phyloP scores from a whole-genome alignment of 495 filamentous ascomycete species.

The Penicilliopsis zonata region DNA sequence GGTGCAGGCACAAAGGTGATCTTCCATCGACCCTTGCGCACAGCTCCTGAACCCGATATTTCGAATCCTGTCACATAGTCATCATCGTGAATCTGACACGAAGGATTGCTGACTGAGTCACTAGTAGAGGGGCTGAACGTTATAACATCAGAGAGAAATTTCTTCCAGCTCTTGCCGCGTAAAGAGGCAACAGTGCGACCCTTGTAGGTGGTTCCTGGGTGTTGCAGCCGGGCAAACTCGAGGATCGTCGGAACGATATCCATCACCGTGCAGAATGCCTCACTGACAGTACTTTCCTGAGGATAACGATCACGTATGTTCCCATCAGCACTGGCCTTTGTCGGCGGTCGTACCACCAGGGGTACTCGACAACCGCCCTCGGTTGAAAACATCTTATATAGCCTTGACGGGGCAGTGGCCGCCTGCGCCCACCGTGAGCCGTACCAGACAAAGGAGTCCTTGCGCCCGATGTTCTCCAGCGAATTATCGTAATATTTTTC shows the following conservation, averaged over 20 bases:
- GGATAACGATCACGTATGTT: too few species aligned
- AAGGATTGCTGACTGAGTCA: constrained; percentile 22
- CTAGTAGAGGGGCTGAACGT: too few species aligned
- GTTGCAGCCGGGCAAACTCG: constrained; percentile 46
- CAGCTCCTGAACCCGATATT: constrained; percentile 29
- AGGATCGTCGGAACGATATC: constrained; percentile 50
- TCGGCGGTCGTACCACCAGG: constrained; percentile 39
- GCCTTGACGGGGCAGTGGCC: constrained; percentile 46
- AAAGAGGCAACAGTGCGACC: constrained; percentile 44
- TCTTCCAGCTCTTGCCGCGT: constrained; percentile 41
- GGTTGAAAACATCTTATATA: constrained; percentile 51
- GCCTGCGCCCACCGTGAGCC: constrained; percentile 54
- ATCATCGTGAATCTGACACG: constrained; percentile 28
- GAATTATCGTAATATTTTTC: constrained; percentile 52
- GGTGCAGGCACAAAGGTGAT: constrained; percentile 37
- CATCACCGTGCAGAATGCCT: constrained; percentile 52
- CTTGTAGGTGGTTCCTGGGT: constrained; percentile 44
- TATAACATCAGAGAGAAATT: too few species aligned
- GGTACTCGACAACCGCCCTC: constrained; percentile 50
- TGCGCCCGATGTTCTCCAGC: constrained; percentile 47
- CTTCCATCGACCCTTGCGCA: constrained; percentile 37
- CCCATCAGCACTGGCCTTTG: constrained; percentile 12
- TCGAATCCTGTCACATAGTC: constrained; percentile 39
- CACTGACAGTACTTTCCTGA: constrained; percentile 28
- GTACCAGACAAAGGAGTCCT: constrained; percentile 54